Evolutionary conservation across 2,329 filamentous ascomycete genomes (phyloP), one percentile per base, ranked within the genome.

Genomic region (Helotiales sp.): DNA sequence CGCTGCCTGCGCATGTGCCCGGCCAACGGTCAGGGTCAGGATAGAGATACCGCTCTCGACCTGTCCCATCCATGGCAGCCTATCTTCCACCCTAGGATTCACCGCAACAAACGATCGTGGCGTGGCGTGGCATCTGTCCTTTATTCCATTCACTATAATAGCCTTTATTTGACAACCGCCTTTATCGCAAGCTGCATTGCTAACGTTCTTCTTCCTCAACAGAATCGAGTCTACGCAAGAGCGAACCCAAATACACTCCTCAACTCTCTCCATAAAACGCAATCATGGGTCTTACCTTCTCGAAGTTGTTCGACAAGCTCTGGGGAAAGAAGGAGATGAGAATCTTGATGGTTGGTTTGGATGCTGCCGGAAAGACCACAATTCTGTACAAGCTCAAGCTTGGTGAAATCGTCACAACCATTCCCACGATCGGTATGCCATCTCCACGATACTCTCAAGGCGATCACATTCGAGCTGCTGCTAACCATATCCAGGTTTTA

Each of bases 301-400:
- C 94, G 78, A 97, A 96, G 89, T 82, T 98, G 80, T 96, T 98
- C 83, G 93, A 97, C 81, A 90, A 91, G 86, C 89, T 98, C 83
- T 97, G 93, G 91, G 93, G 95, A 80, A 97, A 97, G 91, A 98
- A 98, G 91, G 96, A 99, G 90, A 99, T 99, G 96, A 91, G 96
- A 87, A 97, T 99, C 86, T 84, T 99, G 84, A 99, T 99, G 96
- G 94, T 99, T 78, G 96, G 96, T 89, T 90, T 99, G 79, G 96
- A 99, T 83, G 96, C 96, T 78, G 96, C 96, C 82, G 96, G 96
- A 91, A 99, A 99, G 89, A 99, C 96, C 79, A 99, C 96, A 77
- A 99, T 99, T 80, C 90, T 99, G 77, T 99, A 99, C 87, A 99
- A 99, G 89, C 90, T 99, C 82, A 99, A 99, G 89, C 92, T 99